These are phyloP conservation scores for Hypoxylon sp. DNA, from an alignment of 2,329 filamentous ascomycete genomes.

Conservation along the genomic window DNA sequence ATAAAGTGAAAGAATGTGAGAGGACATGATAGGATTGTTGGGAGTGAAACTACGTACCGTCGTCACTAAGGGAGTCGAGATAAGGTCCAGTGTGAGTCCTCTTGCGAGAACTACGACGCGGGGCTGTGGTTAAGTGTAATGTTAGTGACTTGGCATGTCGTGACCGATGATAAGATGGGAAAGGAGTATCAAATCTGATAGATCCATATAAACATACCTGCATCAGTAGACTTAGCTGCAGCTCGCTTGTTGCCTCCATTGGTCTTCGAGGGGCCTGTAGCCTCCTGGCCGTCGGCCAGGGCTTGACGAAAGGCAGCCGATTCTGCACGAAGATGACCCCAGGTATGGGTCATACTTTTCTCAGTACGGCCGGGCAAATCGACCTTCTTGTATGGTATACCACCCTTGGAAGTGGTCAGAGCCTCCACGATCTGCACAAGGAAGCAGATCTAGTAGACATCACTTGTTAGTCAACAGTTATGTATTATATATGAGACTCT, in stretches of 20 bases:
- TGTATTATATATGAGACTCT: neutral
- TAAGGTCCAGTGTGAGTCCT: constrained; percentile 5
- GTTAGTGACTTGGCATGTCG: constrained; percentile 1
- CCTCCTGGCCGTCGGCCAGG: neutral
- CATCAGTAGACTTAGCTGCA: neutral
- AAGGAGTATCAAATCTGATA: neutral
- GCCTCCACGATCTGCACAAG: constrained; percentile 37
- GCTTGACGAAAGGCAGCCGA: constrained; percentile 9
- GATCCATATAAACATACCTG: constrained; percentile 7
- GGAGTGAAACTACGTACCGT: constrained; percentile 15
- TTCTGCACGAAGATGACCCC: constrained; percentile 14
- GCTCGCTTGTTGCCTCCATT: neutral
- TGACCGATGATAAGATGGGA: neutral
- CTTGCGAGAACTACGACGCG: constrained; percentile 5
- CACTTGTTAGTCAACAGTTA: constrained; percentile 5
- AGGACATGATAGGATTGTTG: neutral
- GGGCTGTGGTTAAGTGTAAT: neutral
- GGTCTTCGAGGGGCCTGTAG: neutral
- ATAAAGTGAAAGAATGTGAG: neutral
- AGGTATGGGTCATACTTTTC: constrained; percentile 25
- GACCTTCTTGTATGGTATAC: constrained; percentile 21
- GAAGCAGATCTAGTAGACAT: constrained; percentile 23
- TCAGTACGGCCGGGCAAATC: constrained; percentile 35
- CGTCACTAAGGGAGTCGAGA: constrained; percentile 18
- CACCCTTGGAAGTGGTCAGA: constrained; percentile 1